These are phyloP conservation scores for Hibiscus syriacus DNA, from an alignment of 345 rosid species.

Conservation along the genomic window DNA sequence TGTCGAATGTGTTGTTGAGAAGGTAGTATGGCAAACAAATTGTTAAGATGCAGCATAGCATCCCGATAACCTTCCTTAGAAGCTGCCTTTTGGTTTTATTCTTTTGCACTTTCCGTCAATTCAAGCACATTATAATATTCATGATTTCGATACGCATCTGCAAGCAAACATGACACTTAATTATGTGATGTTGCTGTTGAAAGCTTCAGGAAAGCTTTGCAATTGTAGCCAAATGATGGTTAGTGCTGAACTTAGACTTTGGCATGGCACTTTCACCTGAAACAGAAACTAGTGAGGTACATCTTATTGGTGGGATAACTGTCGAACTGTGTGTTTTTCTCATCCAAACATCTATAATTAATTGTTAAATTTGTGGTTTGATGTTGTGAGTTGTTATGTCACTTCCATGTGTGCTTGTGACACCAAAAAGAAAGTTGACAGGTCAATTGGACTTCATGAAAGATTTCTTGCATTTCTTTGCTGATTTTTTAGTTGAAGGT, in stretches of 20 bases:
- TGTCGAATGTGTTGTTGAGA: constrained; percentile 81
- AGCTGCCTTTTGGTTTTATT: no score
- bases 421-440: constrained; percentile 87
- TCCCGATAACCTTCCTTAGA: no score
- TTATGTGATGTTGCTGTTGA: no score
- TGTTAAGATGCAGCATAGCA: no score
- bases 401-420: constrained; percentile 77
- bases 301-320: neutral
- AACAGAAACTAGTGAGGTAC: constrained; percentile 69
- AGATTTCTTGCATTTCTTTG: constrained; percentile 78
- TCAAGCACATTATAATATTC: no score
- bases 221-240: no score
- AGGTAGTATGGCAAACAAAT: constrained; percentile 59
- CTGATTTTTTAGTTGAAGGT: constrained; percentile 87
- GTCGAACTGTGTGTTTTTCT: neutral
- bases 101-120: no score
- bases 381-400: constrained; percentile 61
- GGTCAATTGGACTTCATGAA: constrained; percentile 82
- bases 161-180: no score
- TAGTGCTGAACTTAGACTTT: no score
- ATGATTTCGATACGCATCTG: no score
- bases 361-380: constrained; percentile 16
- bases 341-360: neutral
- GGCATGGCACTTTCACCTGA: constrained; percentile 59
- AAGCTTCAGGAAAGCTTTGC: no score